Percentiles rank a stretch among this genome's conserved stretches.
Conservation (phyloP, 805 yeast genomes). For the Vanderwaltozyma verrucispora region DNA sequence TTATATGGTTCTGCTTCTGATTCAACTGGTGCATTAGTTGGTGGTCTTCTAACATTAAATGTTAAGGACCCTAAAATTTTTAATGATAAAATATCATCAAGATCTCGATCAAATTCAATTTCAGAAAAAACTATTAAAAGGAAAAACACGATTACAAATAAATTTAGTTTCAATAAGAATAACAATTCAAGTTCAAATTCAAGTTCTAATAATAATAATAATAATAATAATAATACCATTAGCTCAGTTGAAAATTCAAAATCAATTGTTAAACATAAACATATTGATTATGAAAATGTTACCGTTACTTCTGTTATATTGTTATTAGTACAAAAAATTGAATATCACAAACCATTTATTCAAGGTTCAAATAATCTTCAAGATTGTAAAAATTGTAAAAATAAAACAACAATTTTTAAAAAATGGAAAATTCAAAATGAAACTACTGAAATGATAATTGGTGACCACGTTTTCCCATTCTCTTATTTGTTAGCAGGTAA, state of each 20-base stretch:
- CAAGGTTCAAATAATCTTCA: slow-evolving; percentile 41
- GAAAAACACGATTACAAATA: not conserved
- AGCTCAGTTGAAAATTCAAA: too few species aligned
- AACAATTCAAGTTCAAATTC: too few species aligned
- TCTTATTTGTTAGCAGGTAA: slow-evolving; percentile 82
- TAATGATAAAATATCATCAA: not conserved
- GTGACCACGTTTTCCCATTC: slow-evolving; percentile 83
- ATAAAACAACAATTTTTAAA: slow-evolving; percentile 52
- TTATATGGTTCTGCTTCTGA: slow-evolving; percentile 71
- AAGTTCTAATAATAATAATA: too few species aligned
- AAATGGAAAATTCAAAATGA: slow-evolving; percentile 75
- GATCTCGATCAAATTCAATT: not conserved
- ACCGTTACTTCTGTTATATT: slow-evolving; percentile 53
- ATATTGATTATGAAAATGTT: slow-evolving; percentile 39
- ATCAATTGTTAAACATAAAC: not conserved
- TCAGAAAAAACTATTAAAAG: not conserved
- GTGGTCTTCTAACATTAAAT: slow-evolving; percentile 63
- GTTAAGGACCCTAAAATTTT: slow-evolving; percentile 31
- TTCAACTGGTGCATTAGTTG: slow-evolving; percentile 75
- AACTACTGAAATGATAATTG: slow-evolving; percentile 45
- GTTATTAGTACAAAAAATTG: slow-evolving; percentile 61
- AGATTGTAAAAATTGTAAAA: slow-evolving; percentile 49
- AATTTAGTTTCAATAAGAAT: too few species aligned
- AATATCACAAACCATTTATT: slow-evolving; percentile 56
- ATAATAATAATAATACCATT: too few species aligned